phyloP scores from a whole-genome alignment of 1,139 yeast species.

The Spencermartinsiella ligniputridi region DNA sequence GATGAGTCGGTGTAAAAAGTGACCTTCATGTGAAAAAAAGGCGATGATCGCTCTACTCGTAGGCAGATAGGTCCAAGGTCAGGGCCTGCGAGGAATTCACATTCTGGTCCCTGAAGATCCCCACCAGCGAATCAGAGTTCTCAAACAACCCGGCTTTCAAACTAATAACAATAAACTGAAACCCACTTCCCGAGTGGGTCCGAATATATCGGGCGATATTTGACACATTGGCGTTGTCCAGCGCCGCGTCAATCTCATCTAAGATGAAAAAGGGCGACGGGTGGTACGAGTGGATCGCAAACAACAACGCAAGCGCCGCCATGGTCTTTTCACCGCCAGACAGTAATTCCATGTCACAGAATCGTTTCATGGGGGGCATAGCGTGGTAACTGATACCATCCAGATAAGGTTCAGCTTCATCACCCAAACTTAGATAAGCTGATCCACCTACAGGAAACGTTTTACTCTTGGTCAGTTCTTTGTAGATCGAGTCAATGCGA shows the following conservation, averaged over 20 bases:
- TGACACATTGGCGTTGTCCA: conserved; percentile 84
- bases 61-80: conserved; percentile 26
- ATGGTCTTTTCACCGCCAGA: conserved; percentile 98
- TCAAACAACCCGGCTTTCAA: conserved; percentile 84
- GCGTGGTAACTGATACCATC: conserved; percentile 88
- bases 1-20: neutral
- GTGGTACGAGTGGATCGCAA: conserved; percentile 85
- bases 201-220: conserved; percentile 80
- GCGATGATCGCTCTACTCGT: conserved; percentile 5
- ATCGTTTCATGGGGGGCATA: conserved; percentile 94
- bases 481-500: conserved; percentile 74
- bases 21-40: neutral
- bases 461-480: conserved; percentile 68
- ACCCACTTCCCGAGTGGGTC: conserved; percentile 68
- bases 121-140: conserved; percentile 85
- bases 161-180: conserved; percentile 92
- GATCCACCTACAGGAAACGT: conserved; percentile 76
- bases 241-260: conserved; percentile 97
- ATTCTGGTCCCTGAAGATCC: conserved; percentile 82
- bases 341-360: conserved; percentile 85
- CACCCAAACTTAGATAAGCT: conserved; percentile 81
- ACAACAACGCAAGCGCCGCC: conserved; percentile 88
- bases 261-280: conserved; percentile 95
- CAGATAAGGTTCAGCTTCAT: conserved; percentile 76
- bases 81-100: conserved; percentile 73